These are phyloP conservation scores for Exophiala aquamarina DNA, from an alignment of 2,329 filamentous ascomycete genomes.

Conservation along the genomic window DNA sequence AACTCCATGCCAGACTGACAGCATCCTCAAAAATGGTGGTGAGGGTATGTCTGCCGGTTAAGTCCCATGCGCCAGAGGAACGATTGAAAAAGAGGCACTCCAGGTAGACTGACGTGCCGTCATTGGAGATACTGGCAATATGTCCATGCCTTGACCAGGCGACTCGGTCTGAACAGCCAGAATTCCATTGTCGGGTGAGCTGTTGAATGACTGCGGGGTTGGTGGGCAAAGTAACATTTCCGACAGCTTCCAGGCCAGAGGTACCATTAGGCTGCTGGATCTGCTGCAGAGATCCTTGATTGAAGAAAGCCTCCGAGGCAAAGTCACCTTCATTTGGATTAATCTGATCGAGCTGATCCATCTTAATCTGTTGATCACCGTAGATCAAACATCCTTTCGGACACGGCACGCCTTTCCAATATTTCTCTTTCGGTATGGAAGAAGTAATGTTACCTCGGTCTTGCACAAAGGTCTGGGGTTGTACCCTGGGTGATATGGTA, in stretches of 20 bases:
- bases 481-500: no score
- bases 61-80: constrained; percentile 16
- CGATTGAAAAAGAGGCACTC: constrained; percentile 20
- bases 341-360: constrained; percentile 13
- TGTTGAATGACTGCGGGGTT: constrained; percentile 19
- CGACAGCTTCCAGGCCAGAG: constrained; percentile 11
- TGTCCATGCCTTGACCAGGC: constrained; percentile 27
- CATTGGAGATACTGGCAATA: constrained; percentile 24
- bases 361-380: neutral
- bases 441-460: no score
- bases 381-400: no score
- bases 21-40: constrained; percentile 23
- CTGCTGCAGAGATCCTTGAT: constrained; percentile 20
- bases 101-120: constrained; percentile 22
- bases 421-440: no score
- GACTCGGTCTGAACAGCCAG: constrained; percentile 21
- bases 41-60: constrained; percentile 15
- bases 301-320: constrained; percentile 27
- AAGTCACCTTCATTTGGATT: constrained; percentile 20
- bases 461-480: no score
- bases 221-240: constrained; percentile 17
- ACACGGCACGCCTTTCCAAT: no score
- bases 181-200: constrained; percentile 17
- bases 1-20: constrained; percentile 81
- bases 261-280: constrained; percentile 23